These are phyloP conservation scores for Paramecium sonneborni DNA, from an alignment of 73 alveolate species.

Conservation along the genomic window DNA sequence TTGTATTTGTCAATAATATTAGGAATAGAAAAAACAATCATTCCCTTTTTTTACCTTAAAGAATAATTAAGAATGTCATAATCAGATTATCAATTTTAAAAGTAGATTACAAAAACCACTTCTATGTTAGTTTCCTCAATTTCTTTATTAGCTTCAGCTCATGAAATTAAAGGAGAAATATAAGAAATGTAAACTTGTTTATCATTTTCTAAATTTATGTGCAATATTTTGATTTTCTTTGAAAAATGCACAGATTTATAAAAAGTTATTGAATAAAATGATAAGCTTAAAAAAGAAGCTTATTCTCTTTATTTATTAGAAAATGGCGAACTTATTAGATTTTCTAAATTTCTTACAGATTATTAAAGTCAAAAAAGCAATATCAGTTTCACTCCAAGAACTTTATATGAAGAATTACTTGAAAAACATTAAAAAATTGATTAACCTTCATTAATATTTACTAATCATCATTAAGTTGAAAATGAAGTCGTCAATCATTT, in stretches of 20 bases:
- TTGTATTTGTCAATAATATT: background rate
- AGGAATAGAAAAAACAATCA: background rate
- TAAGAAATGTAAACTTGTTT: background rate
- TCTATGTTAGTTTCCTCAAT: background rate
- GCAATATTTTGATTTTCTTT: background rate
- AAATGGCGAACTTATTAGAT: background rate
- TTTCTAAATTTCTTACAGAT: background rate
- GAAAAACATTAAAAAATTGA: background rate
- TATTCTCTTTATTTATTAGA: background rate
- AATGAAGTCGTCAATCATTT: background rate
- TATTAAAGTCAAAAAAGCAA: background rate
- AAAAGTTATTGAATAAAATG: background rate
- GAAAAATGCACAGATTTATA: background rate
- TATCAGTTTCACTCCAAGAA: background rate
- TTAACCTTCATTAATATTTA: background rate
- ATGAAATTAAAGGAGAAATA: background rate
- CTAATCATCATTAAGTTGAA: background rate
- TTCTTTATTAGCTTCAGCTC: background rate
- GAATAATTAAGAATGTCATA: background rate
- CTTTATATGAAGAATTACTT: background rate
- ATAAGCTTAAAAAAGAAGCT: background rate
- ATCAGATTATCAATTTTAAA: background rate
- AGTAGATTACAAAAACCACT: background rate
- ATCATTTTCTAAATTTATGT: background rate
- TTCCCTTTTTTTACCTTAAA: background rate